Evolutionary conservation across 2,329 filamentous ascomycete species (phyloP), one percentile per base, ranked within the genome.

Genomic region (Scopulariopsis brevicaulis): DNA sequence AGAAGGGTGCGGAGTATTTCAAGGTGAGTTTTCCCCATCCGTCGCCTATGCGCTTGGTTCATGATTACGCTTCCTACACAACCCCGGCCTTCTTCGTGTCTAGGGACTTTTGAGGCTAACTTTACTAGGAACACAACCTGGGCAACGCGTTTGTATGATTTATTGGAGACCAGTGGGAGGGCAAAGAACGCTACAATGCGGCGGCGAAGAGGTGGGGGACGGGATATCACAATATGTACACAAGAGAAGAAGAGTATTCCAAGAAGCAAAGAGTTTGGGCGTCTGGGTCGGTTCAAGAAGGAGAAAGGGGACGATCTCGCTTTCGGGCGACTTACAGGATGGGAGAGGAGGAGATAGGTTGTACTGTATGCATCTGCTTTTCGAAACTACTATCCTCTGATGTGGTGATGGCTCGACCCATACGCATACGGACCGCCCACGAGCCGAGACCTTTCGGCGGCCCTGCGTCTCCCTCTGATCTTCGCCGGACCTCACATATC

Each of bases 1-100:
- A 99, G 77, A 96, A 96, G 77, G 94, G 94, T 1, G 79, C 84
- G 24, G 93, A 97, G 65, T 97, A 97, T 75, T 81, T 97, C 69
- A 96, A 96, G 83, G 91, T 82, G 65, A 61, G 78, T 20, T 24
- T 51, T 8, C 48, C 7, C 22, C 8, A 4, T 46, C 18, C 40
- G 11, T 50, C 20, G n/a, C 25, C 52, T 14, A 35, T 22, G 3
- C 48, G 2, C 18, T 53, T 60, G 34, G 25, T 48, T 50, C 43
- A 22, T 32, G 35, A 50, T 8, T 11, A 24, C 25, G 40, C 50
- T 28, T 14, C 24, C 3, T 55, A 4, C 28, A 8, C 28, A n/a
- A n/a, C 14, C 10, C 14, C 20, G 3, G n/a, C 58, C 57, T 58
- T 64, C 54, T 57, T 52, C 53, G 11, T 43, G 53, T 59, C 57